Evolutionary conservation across 2,329 filamentous ascomycete genomes (phyloP).

Genomic region (Exophiala dermatitidis): DNA sequence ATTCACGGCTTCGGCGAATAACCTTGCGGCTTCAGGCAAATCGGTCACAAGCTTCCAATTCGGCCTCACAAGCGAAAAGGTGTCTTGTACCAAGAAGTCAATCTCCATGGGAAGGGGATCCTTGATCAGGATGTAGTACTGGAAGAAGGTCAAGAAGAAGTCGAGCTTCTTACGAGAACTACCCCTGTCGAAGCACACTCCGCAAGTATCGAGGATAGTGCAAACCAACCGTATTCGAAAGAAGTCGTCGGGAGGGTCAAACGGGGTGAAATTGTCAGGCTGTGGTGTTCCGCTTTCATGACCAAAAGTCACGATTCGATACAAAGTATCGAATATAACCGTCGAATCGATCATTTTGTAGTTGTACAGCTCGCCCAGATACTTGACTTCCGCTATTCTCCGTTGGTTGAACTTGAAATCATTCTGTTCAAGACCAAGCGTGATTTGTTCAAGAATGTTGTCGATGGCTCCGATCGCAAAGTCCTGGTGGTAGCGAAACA

Average conservation of each 20-base stretch:
- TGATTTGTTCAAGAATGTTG: conserved; percentile 80
- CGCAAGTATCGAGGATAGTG: conserved; percentile 87
- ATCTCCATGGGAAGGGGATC: conserved; percentile 89
- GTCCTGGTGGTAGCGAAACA: conserved; percentile 84
- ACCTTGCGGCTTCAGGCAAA: conserved; percentile 71
- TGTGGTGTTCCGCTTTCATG: conserved; percentile 75
- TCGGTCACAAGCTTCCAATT: conserved; percentile 85
- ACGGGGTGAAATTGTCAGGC: conserved; percentile 65
- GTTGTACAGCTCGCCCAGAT: conserved; percentile 92
- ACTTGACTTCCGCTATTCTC: conserved; percentile 90
- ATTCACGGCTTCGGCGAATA: conserved; percentile 80
- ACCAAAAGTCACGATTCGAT: conserved; percentile 88
- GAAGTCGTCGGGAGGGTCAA: conserved; percentile 88
- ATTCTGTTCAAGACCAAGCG: conserved; percentile 82
- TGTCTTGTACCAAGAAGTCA: conserved; percentile 92
- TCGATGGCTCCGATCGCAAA: conserved; percentile 92
- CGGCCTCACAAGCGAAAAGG: conserved; percentile 73
- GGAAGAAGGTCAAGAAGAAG: conserved; percentile 89
- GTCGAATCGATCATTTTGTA: conserved; percentile 95
- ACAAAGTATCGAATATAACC: conserved; percentile 90
- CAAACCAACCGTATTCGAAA: conserved; percentile 89
- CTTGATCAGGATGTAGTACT: conserved; percentile 93
- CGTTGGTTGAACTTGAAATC: conserved; percentile 97
- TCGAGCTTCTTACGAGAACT: conserved; percentile 94
- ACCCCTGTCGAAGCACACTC: conserved; percentile 91